Evolutionary conservation across 106 monocot genomes (phyloP), one percentile per base, ranked within the genome.

Genomic region (Posidonia australis): DNA sequence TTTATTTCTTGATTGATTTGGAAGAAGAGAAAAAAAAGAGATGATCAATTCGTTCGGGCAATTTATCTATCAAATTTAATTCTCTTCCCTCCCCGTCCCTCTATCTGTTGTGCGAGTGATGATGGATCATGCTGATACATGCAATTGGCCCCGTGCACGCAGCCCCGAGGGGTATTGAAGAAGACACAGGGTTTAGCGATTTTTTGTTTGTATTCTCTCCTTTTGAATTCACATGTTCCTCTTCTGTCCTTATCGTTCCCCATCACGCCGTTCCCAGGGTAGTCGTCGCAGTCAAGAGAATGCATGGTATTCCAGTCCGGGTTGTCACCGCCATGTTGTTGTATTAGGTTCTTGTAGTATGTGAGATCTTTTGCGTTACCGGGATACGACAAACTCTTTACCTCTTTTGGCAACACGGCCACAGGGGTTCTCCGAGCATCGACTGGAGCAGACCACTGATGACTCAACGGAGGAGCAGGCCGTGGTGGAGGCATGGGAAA

Each of bases 81-180:
- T 67, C 86, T 81, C 60, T 90, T 94, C 11, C 68, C 29, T 45
- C 67, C 77, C 67, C 79, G 18, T 61, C 69, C n/a, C 32, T 64
- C 71, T 76, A 68, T 6, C 63, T 53, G 58, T 49, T 51, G 41
- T 18, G 66, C 9, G 68, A 49, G 14, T 54, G 46, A 18, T 31
- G 81, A 80, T 21, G 54, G 54, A 67, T 90, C 94, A 41, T 94
- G 94, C 55, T 69, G 60, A 62, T 70, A 94, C 27, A 71, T 67
- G 78, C 94, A 94, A 65, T 60, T 79, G 2, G 79, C 66, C 16
- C 94, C 94, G 54, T 84, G 67, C 24, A 77, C 36, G 49, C 94
- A 94, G 3, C 89, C 94, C 55, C 77, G 82, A 0, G 82, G 73
- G 56, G 75, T 90, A 76, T 90, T 90, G 68, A 86, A 94, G 60